Base-by-base conservation (phyloP, 257 asterid genomes). In the Pogostemon cablin region DNA sequence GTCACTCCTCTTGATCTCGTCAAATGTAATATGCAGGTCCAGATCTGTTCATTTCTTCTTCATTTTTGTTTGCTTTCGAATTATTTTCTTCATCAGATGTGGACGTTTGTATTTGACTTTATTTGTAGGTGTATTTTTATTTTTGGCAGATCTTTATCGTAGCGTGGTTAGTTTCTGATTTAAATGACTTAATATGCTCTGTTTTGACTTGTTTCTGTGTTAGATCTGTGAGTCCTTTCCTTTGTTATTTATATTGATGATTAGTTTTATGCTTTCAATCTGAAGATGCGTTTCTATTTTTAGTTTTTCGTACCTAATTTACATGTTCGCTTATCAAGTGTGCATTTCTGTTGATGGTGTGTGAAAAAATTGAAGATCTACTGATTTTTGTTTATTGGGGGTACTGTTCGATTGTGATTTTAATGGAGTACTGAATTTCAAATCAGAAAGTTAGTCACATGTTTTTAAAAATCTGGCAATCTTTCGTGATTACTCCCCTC, bases 11-110 rank as follows among this genome's bases (percentile, higher is more conserved):
- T 92, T 20, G 98, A 92, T 79, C 93, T 92, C 50, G 98, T 90
- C 92, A 92, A 92, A 75, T 92, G 98, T 81, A 92, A 92, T 79
- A 92, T 92, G 98, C 98, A 92, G 96, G 98, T 89, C 15, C 74
- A 82, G 88, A 82, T 81, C 87, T 76, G 9, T 41, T 65, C 56
- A 7, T 38, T 67, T 59, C 34, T 58, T 11, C 54, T 15, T 54
- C 81, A 6, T 10, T 53, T 71, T 49, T 34, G 4, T 40, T 49
- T 40, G 35, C 43, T 38, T 37, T 3, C 6, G 42, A 12, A 17
- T 43, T 44, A 9, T 72, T 62, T 49, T 55, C 9, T 50, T 20
- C 59, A 35, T 65, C 38, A 3, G 62, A 17, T 52, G 56, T 40
- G 9, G 20, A 6, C 12, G 60, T 40, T 54, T 35, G 46, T 39